Base-by-base conservation (phyloP, 371 early-diverging fungal genomes). In the Gilbertella persicaria region DNA sequence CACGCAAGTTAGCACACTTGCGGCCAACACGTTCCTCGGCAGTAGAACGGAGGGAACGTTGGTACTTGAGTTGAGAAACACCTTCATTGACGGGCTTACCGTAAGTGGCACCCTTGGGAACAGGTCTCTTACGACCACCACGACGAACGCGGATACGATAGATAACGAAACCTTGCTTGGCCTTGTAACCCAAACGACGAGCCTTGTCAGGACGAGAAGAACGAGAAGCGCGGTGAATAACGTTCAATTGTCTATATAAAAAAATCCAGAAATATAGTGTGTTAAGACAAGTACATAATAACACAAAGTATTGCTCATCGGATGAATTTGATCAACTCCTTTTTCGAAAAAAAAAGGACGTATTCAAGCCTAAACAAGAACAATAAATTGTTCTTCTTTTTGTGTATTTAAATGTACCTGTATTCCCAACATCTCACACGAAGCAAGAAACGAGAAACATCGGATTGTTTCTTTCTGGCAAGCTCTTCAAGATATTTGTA, bases 161-260 rank as follows among this genome's bases (percentile, higher is more conserved):
- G 82, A 98, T 88, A 62, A 94, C 93, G 77, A 90, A 95, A 64
- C 99, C 99, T 82, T 94, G 94, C 89, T 98, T 99, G 77, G 95
- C 95, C 80, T 96, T 97, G 91, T 99, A 99, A 55, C 99, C 99
- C 53, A 99, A 85, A 66, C 95, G 95, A 73, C 98, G 91, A 49
- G 99, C 99, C 89, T 98, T 97, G 75, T 99, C 99, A 54, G 97
- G 95, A 73, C 97, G 97, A 58, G 97, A 94, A 45, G 99, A 96
- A 72, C 96, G 93, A 56, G 95, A 92, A 39, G 97, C 98, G 66
- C 96, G 91, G 89, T 97, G 97, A 70, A 98, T 91, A 58, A 89
- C 92, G 74, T 92, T 91, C 75, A 95, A 84, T 82, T 99, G 99
- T 66, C 95, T n/a, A n/a, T n/a, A n/a, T n/a, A n/a, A n/a, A n/a